Evolutionary conservation across 164 flowering plant species (phyloP).

Genomic region (Dillenia turbinata): DNA sequence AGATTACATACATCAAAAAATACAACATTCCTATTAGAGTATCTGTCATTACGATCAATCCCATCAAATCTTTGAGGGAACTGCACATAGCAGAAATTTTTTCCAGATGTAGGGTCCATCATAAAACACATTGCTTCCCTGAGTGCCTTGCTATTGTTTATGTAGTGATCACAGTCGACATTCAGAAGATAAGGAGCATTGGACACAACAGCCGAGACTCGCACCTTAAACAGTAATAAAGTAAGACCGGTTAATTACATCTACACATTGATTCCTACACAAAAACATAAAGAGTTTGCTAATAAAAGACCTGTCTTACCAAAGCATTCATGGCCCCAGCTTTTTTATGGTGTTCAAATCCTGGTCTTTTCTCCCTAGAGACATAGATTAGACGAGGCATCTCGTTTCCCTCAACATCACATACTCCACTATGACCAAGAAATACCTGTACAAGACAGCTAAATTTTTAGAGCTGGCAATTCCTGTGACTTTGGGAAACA

Average conservation of each 20-base stretch:
- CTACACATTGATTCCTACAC: too few species aligned
- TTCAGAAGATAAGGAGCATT: conserved; percentile 63
- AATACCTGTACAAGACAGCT: conserved; percentile 30
- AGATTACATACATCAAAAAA: conserved; percentile 50
- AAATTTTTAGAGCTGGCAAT: too few species aligned
- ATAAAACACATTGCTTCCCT: conserved; percentile 68
- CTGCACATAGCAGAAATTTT: conserved; percentile 54
- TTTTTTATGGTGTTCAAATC: conserved; percentile 56
- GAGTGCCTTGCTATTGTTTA: conserved; percentile 66
- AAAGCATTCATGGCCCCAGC: conserved; percentile 76
- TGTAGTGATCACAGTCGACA: conserved; percentile 74
- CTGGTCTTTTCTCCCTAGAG: conserved; percentile 59
- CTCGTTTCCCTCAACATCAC: conserved; percentile 44
- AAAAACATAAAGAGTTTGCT: neutral
- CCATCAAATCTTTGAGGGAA: conserved; percentile 74
- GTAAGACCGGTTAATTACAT: too few species aligned
- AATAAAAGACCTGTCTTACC: conserved; percentile 21
- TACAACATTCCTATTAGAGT: conserved; percentile 66
- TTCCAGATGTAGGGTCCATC: conserved; percentile 64
- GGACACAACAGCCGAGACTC: conserved; percentile 61
- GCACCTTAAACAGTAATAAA: conserved; percentile 18
- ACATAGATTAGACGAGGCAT: conserved; percentile 52
- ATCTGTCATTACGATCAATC: conserved; percentile 59
- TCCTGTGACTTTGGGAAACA: too few species aligned
- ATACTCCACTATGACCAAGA: conserved; percentile 46